Evolutionary conservation across 805 yeast species (phyloP).

Genomic region (Blastobotrys attinorum): DNA sequence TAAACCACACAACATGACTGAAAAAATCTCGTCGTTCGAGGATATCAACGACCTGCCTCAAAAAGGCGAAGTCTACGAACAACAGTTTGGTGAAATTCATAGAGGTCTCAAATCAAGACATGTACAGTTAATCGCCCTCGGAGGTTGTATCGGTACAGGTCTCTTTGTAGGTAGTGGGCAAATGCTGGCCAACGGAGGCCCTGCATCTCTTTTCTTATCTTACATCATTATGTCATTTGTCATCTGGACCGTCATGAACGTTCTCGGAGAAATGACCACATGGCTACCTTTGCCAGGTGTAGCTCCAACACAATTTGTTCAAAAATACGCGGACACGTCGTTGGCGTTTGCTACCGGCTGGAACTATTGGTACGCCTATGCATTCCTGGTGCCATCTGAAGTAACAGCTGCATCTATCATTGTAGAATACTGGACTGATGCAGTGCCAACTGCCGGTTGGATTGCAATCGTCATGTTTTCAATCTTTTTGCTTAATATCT

Average conservation of each 20-base stretch:
- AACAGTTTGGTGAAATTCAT: constrained; percentile 13
- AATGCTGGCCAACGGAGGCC: constrained; percentile 59
- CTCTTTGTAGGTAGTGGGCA: constrained; percentile 66
- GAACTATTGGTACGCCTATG: constrained; percentile 43
- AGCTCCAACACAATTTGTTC: constrained; percentile 51
- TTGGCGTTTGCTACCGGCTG: constrained; percentile 52
- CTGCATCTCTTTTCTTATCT: constrained; percentile 57
- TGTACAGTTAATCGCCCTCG: constrained; percentile 66
- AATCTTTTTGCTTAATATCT: constrained; percentile 36
- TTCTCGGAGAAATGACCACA: constrained; percentile 50
- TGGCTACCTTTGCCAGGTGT: constrained; percentile 53
- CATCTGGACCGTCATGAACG: constrained; percentile 57
- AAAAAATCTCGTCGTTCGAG: not conserved
- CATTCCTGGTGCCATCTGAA: constrained; percentile 39
- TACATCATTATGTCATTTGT: constrained; percentile 56
- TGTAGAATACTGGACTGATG: constrained; percentile 38
- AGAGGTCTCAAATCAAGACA: constrained; percentile 49
- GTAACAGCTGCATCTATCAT: constrained; percentile 38
- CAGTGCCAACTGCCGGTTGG: constrained; percentile 45
- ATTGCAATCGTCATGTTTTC: constrained; percentile 43
- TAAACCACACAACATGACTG: not conserved
- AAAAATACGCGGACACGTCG: constrained; percentile 52
- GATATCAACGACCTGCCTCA: not conserved
- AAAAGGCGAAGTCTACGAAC: not conserved
- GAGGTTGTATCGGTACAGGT: constrained; percentile 76